phyloP scores from a whole-genome alignment of 2,329 filamentous ascomycete species.

The Colletotrichum sp. region DNA sequence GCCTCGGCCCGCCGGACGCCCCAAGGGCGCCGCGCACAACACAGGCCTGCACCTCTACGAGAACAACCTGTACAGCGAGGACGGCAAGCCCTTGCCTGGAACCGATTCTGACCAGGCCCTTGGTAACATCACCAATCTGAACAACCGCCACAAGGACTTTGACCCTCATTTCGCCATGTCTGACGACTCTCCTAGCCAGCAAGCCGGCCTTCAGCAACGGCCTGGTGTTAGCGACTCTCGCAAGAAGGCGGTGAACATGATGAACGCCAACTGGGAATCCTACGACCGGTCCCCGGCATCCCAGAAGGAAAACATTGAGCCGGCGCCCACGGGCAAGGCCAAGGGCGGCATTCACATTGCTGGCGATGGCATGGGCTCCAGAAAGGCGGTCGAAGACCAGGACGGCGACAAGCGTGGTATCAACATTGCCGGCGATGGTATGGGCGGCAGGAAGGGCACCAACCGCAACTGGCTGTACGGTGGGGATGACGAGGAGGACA shows the following conservation, averaged over 20 bases:
- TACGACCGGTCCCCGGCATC: constrained; percentile 59
- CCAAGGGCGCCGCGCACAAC: constrained; percentile 66
- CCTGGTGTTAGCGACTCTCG: constrained; percentile 61
- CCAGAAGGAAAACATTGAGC: constrained; percentile 57
- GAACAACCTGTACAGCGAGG: constrained; percentile 73
- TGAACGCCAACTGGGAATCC: constrained; percentile 68
- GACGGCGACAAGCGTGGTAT: constrained; percentile 37
- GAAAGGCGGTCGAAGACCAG: constrained; percentile 43
- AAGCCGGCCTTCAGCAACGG: constrained; percentile 41
- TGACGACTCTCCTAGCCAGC: constrained; percentile 65
- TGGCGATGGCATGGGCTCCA: constrained; percentile 72
- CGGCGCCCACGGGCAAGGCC: constrained; percentile 17
- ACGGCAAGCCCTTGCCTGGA: constrained; percentile 44
- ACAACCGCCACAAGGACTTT: constrained; percentile 78
- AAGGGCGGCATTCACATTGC: constrained; percentile 46
- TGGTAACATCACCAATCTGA: constrained; percentile 73
- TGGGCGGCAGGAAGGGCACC: constrained; percentile 65
- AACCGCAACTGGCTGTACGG: constrained; percentile 64
- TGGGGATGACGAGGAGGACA: constrained; percentile 49
- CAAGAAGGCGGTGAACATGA: constrained; percentile 74
- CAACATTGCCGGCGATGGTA: constrained; percentile 66
- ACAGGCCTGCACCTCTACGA: constrained; percentile 76
- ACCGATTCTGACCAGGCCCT: constrained; percentile 50
- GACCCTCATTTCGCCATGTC: constrained; percentile 78
- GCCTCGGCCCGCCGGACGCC: constrained; percentile 48